phyloP scores from a whole-genome alignment of 2,329 filamentous ascomycete species.

The Rachicladosporium sp. region DNA sequence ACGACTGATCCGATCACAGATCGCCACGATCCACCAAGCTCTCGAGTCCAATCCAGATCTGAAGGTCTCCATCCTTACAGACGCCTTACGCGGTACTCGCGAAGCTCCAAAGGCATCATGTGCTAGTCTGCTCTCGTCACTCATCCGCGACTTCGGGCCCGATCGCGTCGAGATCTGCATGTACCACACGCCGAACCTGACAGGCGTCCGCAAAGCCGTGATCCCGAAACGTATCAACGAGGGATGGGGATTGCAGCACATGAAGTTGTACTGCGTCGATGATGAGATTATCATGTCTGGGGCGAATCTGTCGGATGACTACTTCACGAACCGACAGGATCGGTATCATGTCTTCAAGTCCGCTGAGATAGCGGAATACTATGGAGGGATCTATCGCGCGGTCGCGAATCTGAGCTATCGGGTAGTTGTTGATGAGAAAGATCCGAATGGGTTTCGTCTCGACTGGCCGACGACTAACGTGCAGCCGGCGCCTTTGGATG shows the following conservation, averaged over 20 bases:
- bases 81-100: constrained; percentile 79
- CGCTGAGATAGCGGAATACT: constrained; percentile 69
- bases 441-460: constrained; percentile 38
- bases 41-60: constrained; percentile 63
- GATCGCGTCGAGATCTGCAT: constrained; percentile 84
- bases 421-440: constrained; percentile 48
- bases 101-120: constrained; percentile 78
- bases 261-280: constrained; percentile 95
- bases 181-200: constrained; percentile 96
- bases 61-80: constrained; percentile 78
- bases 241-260: constrained; percentile 95
- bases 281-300: constrained; percentile 92
- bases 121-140: constrained; percentile 71
- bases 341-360: constrained; percentile 86
- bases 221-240: constrained; percentile 90
- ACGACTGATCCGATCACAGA: constrained; percentile 32
- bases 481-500: constrained; percentile 60
- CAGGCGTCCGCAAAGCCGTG: constrained; percentile 68
- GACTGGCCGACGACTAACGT: constrained; percentile 67
- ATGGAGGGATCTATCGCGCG: constrained; percentile 61
- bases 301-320: constrained; percentile 86
- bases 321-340: constrained; percentile 93
- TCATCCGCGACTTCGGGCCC: constrained; percentile 73
- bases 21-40: constrained; percentile 63
- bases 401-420: constrained; percentile 73